Evolutionary conservation across 257 asterid species (phyloP).

Genomic region (Solanum habrochaites): DNA sequence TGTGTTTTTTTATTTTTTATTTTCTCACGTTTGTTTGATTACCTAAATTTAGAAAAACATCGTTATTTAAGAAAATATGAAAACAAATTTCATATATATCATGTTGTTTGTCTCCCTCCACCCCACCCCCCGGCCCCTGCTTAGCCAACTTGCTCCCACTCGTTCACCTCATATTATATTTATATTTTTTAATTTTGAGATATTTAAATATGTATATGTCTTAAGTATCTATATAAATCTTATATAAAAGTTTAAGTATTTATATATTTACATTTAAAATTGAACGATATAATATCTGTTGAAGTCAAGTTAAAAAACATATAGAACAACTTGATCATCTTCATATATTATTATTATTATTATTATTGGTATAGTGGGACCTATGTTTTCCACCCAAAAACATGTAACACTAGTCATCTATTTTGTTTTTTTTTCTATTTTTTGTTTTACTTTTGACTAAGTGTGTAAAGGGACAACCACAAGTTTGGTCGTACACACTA

Average conservation of each 20-base stretch:
- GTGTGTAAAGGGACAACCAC: neutral
- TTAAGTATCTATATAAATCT: no score
- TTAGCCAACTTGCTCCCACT: neutral
- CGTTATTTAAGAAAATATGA: neutral
- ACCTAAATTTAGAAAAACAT: neutral
- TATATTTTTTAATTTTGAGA: neutral
- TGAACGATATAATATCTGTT: neutral
- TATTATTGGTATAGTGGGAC: neutral
- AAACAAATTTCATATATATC: neutral
- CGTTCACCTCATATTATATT: neutral
- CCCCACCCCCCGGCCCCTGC: neutral
- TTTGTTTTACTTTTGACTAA: neutral
- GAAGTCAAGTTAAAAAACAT: neutral
- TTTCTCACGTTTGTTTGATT: neutral
- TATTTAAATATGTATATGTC: neutral
- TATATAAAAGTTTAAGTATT: neutral
- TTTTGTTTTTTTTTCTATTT: neutral
- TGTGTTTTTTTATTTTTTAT: neutral
- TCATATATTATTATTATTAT: neutral
- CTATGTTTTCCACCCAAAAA: neutral
- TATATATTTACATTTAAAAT: neutral
- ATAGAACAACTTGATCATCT: neutral
- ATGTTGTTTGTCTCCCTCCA: neutral
- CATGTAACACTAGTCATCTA: neutral
- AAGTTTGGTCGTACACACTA: neutral